Percentiles rank a stretch among this genome's conserved stretches.
Conservation (phyloP, 495 filamentous ascomycete genomes). For the Xylaria palmicola region DNA sequence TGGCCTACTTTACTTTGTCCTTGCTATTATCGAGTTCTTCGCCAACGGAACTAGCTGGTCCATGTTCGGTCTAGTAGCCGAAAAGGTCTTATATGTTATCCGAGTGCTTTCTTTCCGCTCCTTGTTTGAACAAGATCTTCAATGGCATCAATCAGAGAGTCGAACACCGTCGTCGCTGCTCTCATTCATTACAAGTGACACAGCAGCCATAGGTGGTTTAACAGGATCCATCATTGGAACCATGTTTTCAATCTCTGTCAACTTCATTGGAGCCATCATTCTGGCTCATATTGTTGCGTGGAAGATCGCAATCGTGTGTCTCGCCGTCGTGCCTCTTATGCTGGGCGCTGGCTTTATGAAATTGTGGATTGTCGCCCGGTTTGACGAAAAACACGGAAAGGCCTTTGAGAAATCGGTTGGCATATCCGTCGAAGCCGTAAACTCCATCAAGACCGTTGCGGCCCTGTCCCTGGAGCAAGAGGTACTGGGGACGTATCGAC, state of each 20-base stretch:
- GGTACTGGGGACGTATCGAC: constrained; percentile 45
- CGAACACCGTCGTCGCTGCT: constrained; percentile 52
- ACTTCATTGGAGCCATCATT: constrained; percentile 45
- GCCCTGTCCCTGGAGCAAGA: constrained; percentile 49
- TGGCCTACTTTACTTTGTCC: constrained; percentile 54
- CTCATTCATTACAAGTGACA: constrained; percentile 53
- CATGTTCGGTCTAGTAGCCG: constrained; percentile 49
- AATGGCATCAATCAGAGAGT: constrained; percentile 47
- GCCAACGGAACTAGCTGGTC: constrained; percentile 46
- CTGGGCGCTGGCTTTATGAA: constrained; percentile 57
- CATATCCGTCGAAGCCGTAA: constrained; percentile 52
- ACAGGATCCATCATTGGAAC: constrained; percentile 47
- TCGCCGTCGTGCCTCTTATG: constrained; percentile 54
- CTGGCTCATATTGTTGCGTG: constrained; percentile 60
- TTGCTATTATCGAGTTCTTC: constrained; percentile 48
- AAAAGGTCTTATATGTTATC: constrained; percentile 43
- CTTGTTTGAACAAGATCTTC: constrained; percentile 47
- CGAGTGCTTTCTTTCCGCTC: constrained; percentile 48
- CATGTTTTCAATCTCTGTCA: constrained; percentile 47
- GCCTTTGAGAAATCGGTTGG: constrained; percentile 51
- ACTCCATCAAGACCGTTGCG: constrained; percentile 55
- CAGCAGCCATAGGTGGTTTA: constrained; percentile 43
- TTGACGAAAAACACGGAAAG: constrained; percentile 60
- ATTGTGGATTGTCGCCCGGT: constrained; percentile 51
- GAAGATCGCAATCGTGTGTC: constrained; percentile 59